Base-by-base conservation (phyloP, 805 yeast species). In the Myxozyma melibiosi region DNA sequence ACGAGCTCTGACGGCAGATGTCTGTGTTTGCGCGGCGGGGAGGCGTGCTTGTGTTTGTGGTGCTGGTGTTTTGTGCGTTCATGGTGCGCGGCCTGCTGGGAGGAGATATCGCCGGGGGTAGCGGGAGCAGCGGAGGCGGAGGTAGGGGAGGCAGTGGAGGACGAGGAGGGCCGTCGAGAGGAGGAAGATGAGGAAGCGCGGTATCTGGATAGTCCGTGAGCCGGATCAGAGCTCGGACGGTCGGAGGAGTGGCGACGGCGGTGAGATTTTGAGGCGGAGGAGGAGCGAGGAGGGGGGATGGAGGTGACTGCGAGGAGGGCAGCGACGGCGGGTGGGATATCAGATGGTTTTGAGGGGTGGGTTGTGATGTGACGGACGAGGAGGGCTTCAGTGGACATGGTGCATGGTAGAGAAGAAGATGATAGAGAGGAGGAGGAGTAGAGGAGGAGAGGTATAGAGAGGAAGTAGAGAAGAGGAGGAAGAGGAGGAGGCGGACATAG, bases 281-380 rank as follows among this genome's bases (percentile, higher is more conserved):
- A 11, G 24, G 43, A 2, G 11, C 48, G 49, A 3, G 58, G 64
- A 2, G 51, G 61, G 16, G 64, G 64, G 34, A 60, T 60, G 38
- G 64, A 51, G 46, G 64, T 60, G 54, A 60, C 64, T 8, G 64
- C 64, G 38, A 60, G 58, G n/a, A 60, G 51, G 16, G 64, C 64
- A 8, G 64, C 64, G 47, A 60, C 64, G 8, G 61, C 62, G 3
- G 64, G 63, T 16, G 63, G 56, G n/a, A 54, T 35, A 35, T 49
- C 57, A 3, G 43, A 35, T 28, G 44, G 18, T 25, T 31, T 37
- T 28, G 39, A 31, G 20, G 49, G 22, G 38, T 22, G 45, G 18
- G 55, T 16, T 11, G 31, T 28, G 42, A 49, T 14, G 30, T 40
- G 58, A 20, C 51, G 55, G 48, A 48, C 57, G 42, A 49, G 33